Evolutionary conservation across 306 rosid genomes (phyloP).

Genomic region (Sechiopsis laciniata): DNA sequence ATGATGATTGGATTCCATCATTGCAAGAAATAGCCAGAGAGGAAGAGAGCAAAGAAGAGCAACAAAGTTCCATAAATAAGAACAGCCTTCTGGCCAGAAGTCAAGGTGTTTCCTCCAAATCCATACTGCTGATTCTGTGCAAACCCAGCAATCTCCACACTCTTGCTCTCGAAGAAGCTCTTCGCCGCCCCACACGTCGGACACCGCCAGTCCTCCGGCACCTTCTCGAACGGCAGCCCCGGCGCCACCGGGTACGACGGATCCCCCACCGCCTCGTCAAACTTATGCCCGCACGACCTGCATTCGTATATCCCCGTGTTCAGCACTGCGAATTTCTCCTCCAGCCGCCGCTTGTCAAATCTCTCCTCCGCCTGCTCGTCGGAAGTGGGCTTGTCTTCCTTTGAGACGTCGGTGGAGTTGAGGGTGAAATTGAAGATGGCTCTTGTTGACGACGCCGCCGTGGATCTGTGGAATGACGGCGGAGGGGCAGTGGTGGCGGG

Average conservation of each 20-base stretch:
- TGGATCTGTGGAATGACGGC: conserved; percentile 24
- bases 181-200: conserved; percentile 91
- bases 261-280: conserved; percentile 77
- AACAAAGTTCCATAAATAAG: conserved; percentile 73
- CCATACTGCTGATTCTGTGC: conserved; percentile 96
- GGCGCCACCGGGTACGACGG: conserved; percentile 81
- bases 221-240: conserved; percentile 62
- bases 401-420: conserved; percentile 61
- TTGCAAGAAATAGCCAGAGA: conserved; percentile 83
- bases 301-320: conserved; percentile 88
- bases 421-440: conserved; percentile 25
- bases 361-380: conserved; percentile 25
- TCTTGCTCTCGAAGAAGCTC: conserved; percentile 78
- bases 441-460: background rate
- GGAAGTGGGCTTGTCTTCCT: conserved; percentile 58
- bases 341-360: conserved; percentile 55
- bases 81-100: conserved; percentile 82
- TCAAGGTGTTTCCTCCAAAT: conserved; percentile 73
- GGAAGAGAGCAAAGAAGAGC: conserved; percentile 67
- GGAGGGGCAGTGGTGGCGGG: background rate
- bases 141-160: conserved; percentile 88
- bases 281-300: conserved; percentile 88
- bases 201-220: conserved; percentile 91
- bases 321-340: conserved; percentile 85
- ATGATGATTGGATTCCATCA: conserved; percentile 26